A percentile compares a stretch with the other conserved stretches of the same genome.
phyloP scores from a whole-genome alignment of 495 filamentous ascomycete species.

The Hypoxylon rickii region DNA sequence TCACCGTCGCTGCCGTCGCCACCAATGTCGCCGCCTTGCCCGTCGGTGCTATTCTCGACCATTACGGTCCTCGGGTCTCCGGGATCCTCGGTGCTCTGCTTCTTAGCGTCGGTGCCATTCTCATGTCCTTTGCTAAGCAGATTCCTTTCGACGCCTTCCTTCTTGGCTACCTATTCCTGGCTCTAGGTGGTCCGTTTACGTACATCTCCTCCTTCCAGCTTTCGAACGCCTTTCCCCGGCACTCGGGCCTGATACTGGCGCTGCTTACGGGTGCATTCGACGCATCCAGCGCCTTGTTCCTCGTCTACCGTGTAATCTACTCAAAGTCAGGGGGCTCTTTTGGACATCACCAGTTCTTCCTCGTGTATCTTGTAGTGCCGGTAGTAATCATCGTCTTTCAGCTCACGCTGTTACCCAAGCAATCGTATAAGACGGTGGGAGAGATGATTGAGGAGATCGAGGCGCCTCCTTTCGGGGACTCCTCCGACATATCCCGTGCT shows the following conservation, averaged over 20 bases:
- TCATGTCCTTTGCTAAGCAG: constrained; percentile 71
- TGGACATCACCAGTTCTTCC: constrained; percentile 72
- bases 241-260: constrained; percentile 83
- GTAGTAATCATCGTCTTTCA: constrained; percentile 70
- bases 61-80: constrained; percentile 77
- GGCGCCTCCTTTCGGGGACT: constrained; percentile 19
- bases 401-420: constrained; percentile 73
- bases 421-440: constrained; percentile 86
- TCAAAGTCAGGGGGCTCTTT: constrained; percentile 64
- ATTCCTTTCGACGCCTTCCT: constrained; percentile 74
- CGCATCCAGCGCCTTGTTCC: constrained; percentile 83
- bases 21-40: constrained; percentile 81
- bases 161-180: constrained; percentile 78
- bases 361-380: constrained; percentile 76
- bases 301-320: constrained; percentile 81
- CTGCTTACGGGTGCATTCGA: constrained; percentile 90
- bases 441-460: constrained; percentile 79
- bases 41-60: constrained; percentile 83
- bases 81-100: constrained; percentile 73
- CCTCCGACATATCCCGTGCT: constrained; percentile 15
- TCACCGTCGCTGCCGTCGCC: constrained; percentile 86
- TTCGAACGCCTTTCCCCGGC: constrained; percentile 87
- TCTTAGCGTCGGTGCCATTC: constrained; percentile 67
- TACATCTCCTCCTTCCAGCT: constrained; percentile 92
- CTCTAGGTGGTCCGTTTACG: constrained; percentile 84